Evolutionary conservation across 2,329 filamentous ascomycete species (phyloP).

Genomic region (Apiospora malaysiana): DNA sequence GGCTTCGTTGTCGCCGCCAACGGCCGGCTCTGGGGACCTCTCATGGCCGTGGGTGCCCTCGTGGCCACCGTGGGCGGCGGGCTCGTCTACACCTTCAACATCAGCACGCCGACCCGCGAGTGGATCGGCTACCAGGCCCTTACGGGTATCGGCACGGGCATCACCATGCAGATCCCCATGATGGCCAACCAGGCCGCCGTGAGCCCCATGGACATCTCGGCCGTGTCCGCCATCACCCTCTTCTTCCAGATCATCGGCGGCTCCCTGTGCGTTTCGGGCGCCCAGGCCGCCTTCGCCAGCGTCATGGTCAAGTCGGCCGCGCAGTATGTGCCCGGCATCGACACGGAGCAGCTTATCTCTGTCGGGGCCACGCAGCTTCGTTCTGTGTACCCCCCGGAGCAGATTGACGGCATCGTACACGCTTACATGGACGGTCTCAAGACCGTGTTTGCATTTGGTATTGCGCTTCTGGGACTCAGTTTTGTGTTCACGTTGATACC

Average conservation of each 20-base stretch:
- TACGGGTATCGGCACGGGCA: conserved; percentile 53
- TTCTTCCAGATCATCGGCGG: conserved; percentile 2
- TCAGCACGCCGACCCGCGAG: conserved; percentile 39
- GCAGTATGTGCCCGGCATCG: not conserved
- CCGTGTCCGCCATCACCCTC: not conserved
- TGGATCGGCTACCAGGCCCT: conserved; percentile 65
- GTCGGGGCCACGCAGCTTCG: not conserved
- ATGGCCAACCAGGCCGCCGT: not conserved
- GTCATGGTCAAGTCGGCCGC: not conserved
- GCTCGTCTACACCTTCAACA: conserved; percentile 54
- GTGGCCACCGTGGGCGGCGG: conserved; percentile 52
- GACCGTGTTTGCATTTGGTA: too few species aligned
- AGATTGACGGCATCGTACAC: too few species aligned
- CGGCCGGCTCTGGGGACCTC: conserved; percentile 48
- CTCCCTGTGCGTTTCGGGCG: not conserved
- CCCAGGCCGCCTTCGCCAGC: not conserved
- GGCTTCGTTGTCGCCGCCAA: conserved; percentile 39
- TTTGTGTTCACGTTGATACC: too few species aligned
- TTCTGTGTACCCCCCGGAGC: too few species aligned
- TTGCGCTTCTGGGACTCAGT: too few species aligned
- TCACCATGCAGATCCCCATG: conserved; percentile 48
- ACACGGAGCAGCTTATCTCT: not conserved
- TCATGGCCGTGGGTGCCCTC: conserved; percentile 44
- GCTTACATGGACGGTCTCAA: too few species aligned
- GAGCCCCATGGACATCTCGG: not conserved